Evolutionary conservation across 139 green algal species (phyloP).

Genomic region (Chlorella sp.): DNA sequence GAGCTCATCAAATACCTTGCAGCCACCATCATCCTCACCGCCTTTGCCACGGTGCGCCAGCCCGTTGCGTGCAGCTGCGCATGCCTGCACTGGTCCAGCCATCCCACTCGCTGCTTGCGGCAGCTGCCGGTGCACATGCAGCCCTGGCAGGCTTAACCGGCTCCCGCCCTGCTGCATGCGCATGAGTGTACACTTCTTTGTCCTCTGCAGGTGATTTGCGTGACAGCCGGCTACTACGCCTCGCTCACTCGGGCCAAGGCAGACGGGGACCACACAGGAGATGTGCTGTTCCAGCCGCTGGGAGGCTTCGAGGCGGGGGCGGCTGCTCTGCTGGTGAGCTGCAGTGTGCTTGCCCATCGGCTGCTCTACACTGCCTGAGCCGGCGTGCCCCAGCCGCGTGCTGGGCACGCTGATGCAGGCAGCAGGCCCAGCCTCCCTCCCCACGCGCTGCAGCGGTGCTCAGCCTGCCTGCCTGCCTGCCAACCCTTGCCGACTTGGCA

Average conservation of each 20-base stretch:
- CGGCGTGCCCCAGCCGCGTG: too few relatives aligned
- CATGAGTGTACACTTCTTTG: too few relatives aligned
- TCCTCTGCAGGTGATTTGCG: background rate
- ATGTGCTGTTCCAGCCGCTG: constrained; percentile 15
- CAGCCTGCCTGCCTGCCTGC: too few relatives aligned
- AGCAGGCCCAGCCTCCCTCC: too few relatives aligned
- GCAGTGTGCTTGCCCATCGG: too few relatives aligned
- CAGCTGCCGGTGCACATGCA: background rate
- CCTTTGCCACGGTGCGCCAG: background rate
- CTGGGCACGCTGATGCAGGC: too few relatives aligned
- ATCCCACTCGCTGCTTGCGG: background rate
- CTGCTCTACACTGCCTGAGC: too few relatives aligned
- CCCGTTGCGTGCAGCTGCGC: background rate
- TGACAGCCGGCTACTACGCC: background rate
- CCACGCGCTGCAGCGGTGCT: too few relatives aligned
- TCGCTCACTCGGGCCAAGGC: background rate
- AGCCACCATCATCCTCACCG: constrained; percentile 47
- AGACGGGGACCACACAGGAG: background rate
- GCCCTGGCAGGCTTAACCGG: too few relatives aligned
- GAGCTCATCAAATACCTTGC: constrained; percentile 87
- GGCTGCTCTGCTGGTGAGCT: constrained; percentile 74
- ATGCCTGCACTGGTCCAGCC: background rate
- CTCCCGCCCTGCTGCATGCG: too few relatives aligned
- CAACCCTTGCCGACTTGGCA: constrained; percentile 50
- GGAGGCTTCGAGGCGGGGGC: constrained; percentile 85